Evolutionary conservation across 495 filamentous ascomycete species (phyloP).

Genomic region (Neurospora sp.): DNA sequence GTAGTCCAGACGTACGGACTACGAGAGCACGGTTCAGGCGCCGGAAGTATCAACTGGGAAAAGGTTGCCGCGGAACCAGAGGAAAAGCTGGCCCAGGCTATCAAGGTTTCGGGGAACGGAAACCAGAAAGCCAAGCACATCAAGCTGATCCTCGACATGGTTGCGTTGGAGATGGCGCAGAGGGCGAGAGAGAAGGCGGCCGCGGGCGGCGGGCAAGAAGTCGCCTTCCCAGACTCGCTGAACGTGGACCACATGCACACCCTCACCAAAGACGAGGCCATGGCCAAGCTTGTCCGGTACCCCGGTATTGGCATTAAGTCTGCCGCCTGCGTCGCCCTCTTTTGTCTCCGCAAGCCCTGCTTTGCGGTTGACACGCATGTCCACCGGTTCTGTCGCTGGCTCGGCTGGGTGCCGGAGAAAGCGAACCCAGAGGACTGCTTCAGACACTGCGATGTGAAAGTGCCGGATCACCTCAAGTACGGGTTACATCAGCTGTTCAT

Average conservation of each 20-base stretch:
- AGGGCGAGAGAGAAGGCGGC: background rate
- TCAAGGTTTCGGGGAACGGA: constrained; percentile 61
- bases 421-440: constrained; percentile 63
- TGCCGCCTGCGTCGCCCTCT: constrained; percentile 73
- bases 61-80: constrained; percentile 56
- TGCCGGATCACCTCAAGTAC: constrained; percentile 85
- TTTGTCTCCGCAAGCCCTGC: constrained; percentile 65
- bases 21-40: constrained; percentile 26
- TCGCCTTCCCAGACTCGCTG: constrained; percentile 15
- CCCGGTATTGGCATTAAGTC: constrained; percentile 90
- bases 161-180: constrained; percentile 50
- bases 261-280: constrained; percentile 56
- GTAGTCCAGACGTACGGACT: constrained; percentile 60
- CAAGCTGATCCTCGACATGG: constrained; percentile 71
- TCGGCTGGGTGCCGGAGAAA: constrained; percentile 66
- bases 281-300: constrained; percentile 62
- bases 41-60: constrained; percentile 83
- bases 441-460: constrained; percentile 66
- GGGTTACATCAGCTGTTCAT: constrained; percentile 81
- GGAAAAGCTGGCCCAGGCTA: constrained; percentile 58
- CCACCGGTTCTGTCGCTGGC: constrained; percentile 69
- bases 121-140: constrained; percentile 63
- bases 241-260: constrained; percentile 71
- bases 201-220: background rate
- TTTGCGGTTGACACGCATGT: constrained; percentile 87